Base-by-base conservation (phyloP, 345 rosid species). In the Corchorus olitorius region DNA sequence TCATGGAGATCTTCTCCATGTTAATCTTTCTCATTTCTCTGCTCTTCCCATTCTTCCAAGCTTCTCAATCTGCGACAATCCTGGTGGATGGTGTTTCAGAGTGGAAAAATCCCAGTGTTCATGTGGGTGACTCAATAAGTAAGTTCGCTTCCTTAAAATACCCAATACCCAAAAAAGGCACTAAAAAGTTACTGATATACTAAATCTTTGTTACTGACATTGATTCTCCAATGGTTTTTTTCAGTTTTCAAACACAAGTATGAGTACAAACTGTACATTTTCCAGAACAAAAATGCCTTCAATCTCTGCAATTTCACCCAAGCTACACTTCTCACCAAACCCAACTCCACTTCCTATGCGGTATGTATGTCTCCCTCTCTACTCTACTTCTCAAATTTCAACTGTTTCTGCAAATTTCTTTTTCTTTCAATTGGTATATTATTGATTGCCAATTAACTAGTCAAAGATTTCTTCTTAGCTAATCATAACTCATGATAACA, bases 181-280 rank as follows among this genome's bases (percentile, higher is more conserved):
- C 48, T 9, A 45, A 45, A 45, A 45, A 7, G 48, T 45, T 37
- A 6, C 58, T 34, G 56, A 17, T 33, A 33, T 10, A 43, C 70
- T 16, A 35, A 16, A 35, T 10, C 41, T 72, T 56, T 50, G 22
- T 52, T 34, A 16, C 64, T 65, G 69, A 49, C 77, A 13, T 81
- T 12, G 3, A 39, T 39, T 39, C 17, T 35, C 17, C 22, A 65
- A 5, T 65, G 15, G 17, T 22, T 73, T 0, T 0, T 39, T n/a
- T 39, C 88, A 95, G 99, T 89, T 80, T 95, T 93, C 93, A 90
- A 83, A 73, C 97, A 89, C 85, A 89, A 90, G 91, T 79, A 89
- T 66, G 85, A 79, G 82, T 82, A 86, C 82, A 81, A 76, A 7
- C 93, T 95, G 78, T 93, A 88, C 92, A 95, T 95, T 85, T 93